These are phyloP conservation scores for Phialocephala sp. DNA, from an alignment of 2,329 filamentous ascomycete species.

Conservation along the genomic window DNA sequence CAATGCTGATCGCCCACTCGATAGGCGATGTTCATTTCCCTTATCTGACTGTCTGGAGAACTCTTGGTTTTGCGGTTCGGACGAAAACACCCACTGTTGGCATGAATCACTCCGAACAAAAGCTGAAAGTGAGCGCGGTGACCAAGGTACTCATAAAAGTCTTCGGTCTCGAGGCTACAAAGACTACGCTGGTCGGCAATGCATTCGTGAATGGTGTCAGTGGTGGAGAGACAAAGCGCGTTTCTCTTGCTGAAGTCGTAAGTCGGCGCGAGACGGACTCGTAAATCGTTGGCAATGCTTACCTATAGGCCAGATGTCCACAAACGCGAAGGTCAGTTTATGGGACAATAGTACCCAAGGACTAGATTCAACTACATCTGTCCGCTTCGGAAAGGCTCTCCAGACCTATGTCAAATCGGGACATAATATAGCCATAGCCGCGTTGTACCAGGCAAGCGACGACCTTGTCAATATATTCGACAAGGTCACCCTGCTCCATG, in stretches of 20 bases:
- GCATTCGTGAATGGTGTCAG: conserved; percentile 63
- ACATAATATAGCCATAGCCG: conserved; percentile 64
- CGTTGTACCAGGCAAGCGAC: conserved; percentile 76
- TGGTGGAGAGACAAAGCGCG: conserved; percentile 75
- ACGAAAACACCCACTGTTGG: not conserved
- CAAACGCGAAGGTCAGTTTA: conserved; percentile 54
- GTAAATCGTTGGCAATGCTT: not conserved
- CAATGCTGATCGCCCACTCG: not conserved
- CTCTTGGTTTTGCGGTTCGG: not conserved
- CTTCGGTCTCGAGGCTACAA: conserved; percentile 72
- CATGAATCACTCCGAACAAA: not conserved
- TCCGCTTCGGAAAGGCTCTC: conserved; percentile 64
- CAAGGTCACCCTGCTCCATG: not conserved
- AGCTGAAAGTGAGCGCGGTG: conserved; percentile 41
- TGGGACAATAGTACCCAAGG: conserved; percentile 76
- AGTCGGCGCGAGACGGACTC: conserved; percentile 47
- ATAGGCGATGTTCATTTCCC: conserved; percentile 3
- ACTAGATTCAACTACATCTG: conserved; percentile 45
- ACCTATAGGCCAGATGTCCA: not conserved
- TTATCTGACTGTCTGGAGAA: not conserved
- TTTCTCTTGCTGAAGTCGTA: conserved; percentile 75
- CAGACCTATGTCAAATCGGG: conserved; percentile 68
- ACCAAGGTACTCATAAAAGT: conserved; percentile 68
- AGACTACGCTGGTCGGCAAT: conserved; percentile 55
- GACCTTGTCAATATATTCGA: conserved; percentile 55